Conservation (phyloP, 1,284 basidiomycete species). For the Papiliotrema flavescens region DNA sequence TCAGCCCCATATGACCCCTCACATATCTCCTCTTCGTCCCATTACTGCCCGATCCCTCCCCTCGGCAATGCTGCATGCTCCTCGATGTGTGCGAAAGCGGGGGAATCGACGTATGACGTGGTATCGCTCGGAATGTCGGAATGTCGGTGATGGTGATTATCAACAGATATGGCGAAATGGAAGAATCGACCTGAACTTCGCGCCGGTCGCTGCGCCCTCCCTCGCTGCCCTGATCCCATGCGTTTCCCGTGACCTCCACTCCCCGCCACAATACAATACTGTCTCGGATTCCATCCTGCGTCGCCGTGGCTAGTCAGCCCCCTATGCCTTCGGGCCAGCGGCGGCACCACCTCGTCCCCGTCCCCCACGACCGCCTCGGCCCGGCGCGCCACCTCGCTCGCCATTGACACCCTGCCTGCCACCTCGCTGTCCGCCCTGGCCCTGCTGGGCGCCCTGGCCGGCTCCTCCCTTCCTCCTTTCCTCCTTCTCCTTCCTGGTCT, state of each 20-base stretch:
- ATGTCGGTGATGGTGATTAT: neutral
- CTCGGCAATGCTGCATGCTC: too few species aligned
- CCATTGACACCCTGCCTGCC: neutral
- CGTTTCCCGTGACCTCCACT: too few species aligned
- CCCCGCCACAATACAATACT: neutral
- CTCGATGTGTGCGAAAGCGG: too few species aligned
- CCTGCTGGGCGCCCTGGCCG: constrained; percentile 5
- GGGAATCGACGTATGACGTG: too few species aligned
- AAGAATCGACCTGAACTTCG: neutral
- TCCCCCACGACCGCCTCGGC: constrained; percentile 1
- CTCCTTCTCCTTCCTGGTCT: constrained; percentile 82
- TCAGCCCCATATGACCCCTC: neutral
- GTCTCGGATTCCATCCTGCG: neutral
- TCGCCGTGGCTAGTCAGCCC: neutral
- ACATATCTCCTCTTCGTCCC: neutral
- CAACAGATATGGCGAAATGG: neutral
- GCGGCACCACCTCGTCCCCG: constrained; percentile 7
- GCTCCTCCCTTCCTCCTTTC: constrained; percentile 54
- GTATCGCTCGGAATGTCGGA: too few species aligned
- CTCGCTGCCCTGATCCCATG: too few species aligned
- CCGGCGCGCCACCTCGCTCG: constrained; percentile 7
- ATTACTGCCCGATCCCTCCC: too few species aligned
- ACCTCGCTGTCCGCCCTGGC: constrained; percentile 2
- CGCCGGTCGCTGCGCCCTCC: neutral
- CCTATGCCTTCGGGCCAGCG: neutral